These are phyloP conservation scores for Globisporangium acanthophoron DNA, from an alignment of 352 stramenopile species.

Conservation along the genomic window DNA sequence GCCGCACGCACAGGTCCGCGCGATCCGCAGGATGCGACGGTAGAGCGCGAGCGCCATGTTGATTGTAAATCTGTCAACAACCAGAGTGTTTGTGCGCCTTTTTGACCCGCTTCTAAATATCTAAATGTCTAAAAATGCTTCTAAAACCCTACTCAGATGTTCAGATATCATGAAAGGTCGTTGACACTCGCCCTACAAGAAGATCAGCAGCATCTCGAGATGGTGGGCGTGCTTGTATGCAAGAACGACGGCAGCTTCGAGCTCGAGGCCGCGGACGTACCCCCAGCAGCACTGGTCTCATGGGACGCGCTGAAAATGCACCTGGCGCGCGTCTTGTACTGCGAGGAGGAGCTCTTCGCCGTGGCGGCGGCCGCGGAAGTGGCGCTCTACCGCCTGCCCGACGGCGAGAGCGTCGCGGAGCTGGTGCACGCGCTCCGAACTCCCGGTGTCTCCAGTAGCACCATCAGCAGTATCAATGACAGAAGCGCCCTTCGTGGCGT, in stretches of 20 bases:
- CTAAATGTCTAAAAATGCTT: neutral
- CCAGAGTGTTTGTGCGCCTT: too few species aligned
- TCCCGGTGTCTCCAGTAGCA: too few species aligned
- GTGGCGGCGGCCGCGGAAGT: constrained; percentile 49
- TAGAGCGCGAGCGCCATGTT: constrained; percentile 58
- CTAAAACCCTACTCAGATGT: neutral
- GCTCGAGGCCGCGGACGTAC: constrained; percentile 42
- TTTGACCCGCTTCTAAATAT: neutral
- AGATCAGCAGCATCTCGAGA: constrained; percentile 1
- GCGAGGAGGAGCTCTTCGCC: constrained; percentile 67
- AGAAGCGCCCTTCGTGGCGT: too few species aligned
- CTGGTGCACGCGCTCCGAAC: neutral
- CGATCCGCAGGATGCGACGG: constrained; percentile 65
- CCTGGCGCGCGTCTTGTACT: constrained; percentile 54
- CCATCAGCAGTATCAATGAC: neutral
- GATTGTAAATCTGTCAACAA: neutral
- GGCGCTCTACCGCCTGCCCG: constrained; percentile 49
- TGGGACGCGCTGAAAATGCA: constrained; percentile 59
- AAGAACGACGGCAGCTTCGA: constrained; percentile 81
- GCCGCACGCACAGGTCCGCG: constrained; percentile 51
- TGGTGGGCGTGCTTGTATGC: constrained; percentile 62
- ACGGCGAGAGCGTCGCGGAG: constrained; percentile 36
- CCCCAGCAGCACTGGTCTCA: constrained; percentile 2
- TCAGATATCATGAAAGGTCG: neutral
- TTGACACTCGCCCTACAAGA: too few species aligned